Evolutionary conservation across 2,329 filamentous ascomycete species (phyloP), one percentile per base, ranked within the genome.

Genomic region (Zasmidium angulare): DNA sequence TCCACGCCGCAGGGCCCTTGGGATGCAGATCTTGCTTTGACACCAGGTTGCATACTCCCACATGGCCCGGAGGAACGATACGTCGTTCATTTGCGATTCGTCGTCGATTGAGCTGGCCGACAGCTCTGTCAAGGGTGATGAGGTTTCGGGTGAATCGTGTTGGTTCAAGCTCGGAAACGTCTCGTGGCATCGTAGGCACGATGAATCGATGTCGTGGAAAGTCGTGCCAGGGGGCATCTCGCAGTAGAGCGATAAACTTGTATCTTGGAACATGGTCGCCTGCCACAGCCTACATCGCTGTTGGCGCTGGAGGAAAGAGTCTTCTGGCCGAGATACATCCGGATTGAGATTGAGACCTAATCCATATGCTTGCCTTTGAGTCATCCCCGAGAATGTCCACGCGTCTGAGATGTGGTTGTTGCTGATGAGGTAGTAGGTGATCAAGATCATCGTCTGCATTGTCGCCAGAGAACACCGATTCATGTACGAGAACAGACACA

Each of bases 371-470:
- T 93, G 89, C 19, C 89, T 82, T 65, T 90, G 86, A 19, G 91
- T 74, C 24, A 93, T 87, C 6, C 89, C 89, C 0, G 87, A 88
- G 77, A 92, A 93, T 0, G 89, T 87, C 87, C 89, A 93, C 1
- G 89, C 89, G 71, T 93, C 89, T 0, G 88, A 90, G 2, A 89
- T 89, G 67, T 92, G 89, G 67, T 91, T 91, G 72, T 93, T 89
- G 68, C 92, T 93, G 77, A 93, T 91, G 36, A 93, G 79, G 66
- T 93, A 93, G 69, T 93, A 92, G 0, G 86, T 87, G 56, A 92
- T 86, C 19, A 93, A 75, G 0, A 92, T 86, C 89, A 92, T 92
- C 50, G 89, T 85, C 72, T 91, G 88, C 21, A 93, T 85, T 1
- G 88, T 89, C 22, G 85, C 80, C 47, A 91, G 79, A 0, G 87